Evolutionary conservation across 169 alveolate species (phyloP), one percentile per base, ranked within the genome.

Genomic region (Fabrea salina): DNA sequence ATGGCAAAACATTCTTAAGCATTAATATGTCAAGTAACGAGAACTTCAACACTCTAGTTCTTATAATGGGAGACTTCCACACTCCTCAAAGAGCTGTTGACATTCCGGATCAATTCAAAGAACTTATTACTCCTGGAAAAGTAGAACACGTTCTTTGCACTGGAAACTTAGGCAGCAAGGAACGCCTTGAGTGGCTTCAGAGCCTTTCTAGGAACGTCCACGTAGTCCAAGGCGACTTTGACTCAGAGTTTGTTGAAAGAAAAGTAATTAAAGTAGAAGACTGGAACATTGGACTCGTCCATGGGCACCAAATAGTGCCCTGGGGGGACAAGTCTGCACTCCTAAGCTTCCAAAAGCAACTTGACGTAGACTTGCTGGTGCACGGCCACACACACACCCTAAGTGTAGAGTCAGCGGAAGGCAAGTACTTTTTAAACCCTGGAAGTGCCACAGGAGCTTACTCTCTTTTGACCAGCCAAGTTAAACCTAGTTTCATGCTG

Each of bases 361-460:
- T 94, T 82, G 96, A 90, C 54, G 89, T 94, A 66, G 99, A 97
- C 82, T 91, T 97, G 56, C 84, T 95, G 56, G 87, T 97, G 43
- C 86, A 87, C 35, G 99, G 99, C 32, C 97, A 96, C 79, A 94
- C 97, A 61, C 99, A 97, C 82, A 82, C 88, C 68, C 86, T 92
- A 57, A 87, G 85, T 59, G 86, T 95, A 7, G 87, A 89, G 27
- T 89, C 89, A 61, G 80, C 85, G 39, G 95, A 92, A 68, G 97
- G 97, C 37, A 97, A 96, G 88, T 93, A 94, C 79, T 94, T 94
- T 75, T 89, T 97, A 56, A 97, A 96, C 86, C 99, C 99, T 13
- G 98, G 98, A 3, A 86, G 97, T 27, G 97, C 96, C 22, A 95
- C 98, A 27, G 99, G 99, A 4, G 96, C 97, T 33, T 96, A 93